Base-by-base conservation (phyloP, 2,329 filamentous ascomycete species). In the Acephala macrosclerotiorum region DNA sequence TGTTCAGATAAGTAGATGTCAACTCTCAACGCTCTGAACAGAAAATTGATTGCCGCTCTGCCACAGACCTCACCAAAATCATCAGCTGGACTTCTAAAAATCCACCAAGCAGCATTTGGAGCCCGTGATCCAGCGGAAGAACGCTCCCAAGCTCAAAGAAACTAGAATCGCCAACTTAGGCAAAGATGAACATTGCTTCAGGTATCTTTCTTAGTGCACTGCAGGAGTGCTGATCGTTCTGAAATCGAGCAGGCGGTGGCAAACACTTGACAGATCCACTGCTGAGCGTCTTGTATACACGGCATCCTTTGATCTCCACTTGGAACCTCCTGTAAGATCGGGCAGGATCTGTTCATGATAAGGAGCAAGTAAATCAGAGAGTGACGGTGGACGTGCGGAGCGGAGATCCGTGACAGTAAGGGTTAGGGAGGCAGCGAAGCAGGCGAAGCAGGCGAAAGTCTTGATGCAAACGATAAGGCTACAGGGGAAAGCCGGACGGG, bases 61-160 rank as follows among this genome's bases (percentile, higher is more conserved):
- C 49, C 58, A 61, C 63, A 29, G 25, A 61, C 51, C 33, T 58
- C 58, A 65, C 49, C 53, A 53, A 18, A 53, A 49, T n/a, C 49
- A 29, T 18, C 60, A 26, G 14, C 53, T 35, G 7, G 16, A 2
- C 36, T 14, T 25, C 47, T 51, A 3, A 51, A n/a, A 51, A 51
- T 22, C 47, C 11, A 29, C 47, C 11, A 22, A 12, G 18, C 11
- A 51, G 3, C 25, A 14, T 12, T n/a, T 26, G 47, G 3, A 14
- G 47, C 25, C 47, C n/a, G n/a, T 40, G 25, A 29, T 1, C 18
- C 14, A 36, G n/a, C 60, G 51, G 40, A 63, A 57, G 51, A 38
- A 33, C 26, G 14, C 38, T 63, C 53, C 51, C 51, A 58, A 58
- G 33, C 51, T 38, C 40, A 29, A 63, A 18, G 8, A 14, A 11